Percentiles rank a stretch among this genome's conserved stretches.
These are phyloP conservation scores for Trichoderma koningiopsis DNA, from an alignment of 2,329 filamentous ascomycete genomes.

Conservation along the genomic window DNA sequence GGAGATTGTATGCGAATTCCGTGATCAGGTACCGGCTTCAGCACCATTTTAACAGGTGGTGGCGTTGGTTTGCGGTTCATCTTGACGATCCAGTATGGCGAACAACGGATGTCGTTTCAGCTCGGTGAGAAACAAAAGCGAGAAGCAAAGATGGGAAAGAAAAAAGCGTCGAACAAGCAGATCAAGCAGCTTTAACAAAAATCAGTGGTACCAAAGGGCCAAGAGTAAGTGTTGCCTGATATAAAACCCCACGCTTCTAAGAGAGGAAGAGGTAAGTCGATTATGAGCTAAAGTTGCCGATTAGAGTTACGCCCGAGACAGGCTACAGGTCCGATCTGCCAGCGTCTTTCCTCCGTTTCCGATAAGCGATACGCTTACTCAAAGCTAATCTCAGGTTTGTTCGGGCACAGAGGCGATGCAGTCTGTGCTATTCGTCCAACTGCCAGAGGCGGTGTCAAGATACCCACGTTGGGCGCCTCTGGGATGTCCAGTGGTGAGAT, in stretches of 20 bases:
- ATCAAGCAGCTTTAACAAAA: background rate
- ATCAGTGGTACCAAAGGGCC: background rate
- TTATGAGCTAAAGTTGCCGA: background rate
- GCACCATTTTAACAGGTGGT: slow-evolving; percentile 29
- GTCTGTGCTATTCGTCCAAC: background rate
- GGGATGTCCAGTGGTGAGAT: slow-evolving; percentile 3
- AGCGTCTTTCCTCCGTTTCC: slow-evolving; percentile 7
- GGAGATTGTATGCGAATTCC: slow-evolving; percentile 34
- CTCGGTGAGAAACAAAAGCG: background rate
- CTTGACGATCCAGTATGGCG: background rate
- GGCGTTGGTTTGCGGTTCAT: slow-evolving; percentile 16
- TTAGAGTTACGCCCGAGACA: slow-evolving; percentile 15
- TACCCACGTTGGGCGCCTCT: slow-evolving; percentile 14
- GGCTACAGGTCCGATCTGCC: background rate
- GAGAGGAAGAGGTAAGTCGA: background rate
- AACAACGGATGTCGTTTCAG: background rate
- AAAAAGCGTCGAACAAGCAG: background rate
- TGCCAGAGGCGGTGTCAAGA: slow-evolving; percentile 10
- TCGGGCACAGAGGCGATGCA: background rate
- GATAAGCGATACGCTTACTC: slow-evolving; percentile 15
- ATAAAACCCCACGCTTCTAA: slow-evolving; percentile 14
- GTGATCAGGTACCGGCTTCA: slow-evolving; percentile 34
- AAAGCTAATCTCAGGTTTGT: slow-evolving; percentile 7
- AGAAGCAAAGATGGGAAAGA: background rate
- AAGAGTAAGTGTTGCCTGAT: background rate